Conservation (phyloP, 2,329 filamentous ascomycete genomes). For the Davidsoniella eucalypti region DNA sequence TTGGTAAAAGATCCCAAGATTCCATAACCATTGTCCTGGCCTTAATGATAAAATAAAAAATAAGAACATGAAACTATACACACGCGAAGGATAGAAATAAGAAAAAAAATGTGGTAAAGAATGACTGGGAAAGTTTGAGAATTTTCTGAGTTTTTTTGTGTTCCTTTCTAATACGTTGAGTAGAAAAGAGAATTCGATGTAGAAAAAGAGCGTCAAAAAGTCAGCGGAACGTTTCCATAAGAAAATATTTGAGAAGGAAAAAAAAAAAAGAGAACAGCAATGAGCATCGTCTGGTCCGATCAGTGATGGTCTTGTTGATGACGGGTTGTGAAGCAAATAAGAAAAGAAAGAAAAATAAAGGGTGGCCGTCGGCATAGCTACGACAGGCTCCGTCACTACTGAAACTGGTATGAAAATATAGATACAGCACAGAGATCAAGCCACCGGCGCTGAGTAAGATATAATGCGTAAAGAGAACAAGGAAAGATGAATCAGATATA, state of each 20-base stretch:
- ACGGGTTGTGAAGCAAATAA: conserved; percentile 7
- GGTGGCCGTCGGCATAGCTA: not conserved
- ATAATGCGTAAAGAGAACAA: not conserved
- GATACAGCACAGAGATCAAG: not conserved
- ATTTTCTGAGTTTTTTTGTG: not conserved
- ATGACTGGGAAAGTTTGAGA: too few species aligned
- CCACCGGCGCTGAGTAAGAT: not conserved
- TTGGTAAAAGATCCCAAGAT: too few species aligned
- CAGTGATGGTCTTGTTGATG: conserved; percentile 3
- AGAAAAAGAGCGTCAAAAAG: not conserved
- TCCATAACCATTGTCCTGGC: too few species aligned
- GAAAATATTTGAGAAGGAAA: conserved; percentile 1
- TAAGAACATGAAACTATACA: not conserved
- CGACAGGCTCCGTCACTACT: not conserved
- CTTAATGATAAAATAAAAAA: not conserved
- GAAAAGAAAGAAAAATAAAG: conserved; percentile 1
- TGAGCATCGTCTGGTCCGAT: conserved; percentile 5
- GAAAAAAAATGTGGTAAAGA: too few species aligned
- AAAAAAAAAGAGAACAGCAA: not conserved
- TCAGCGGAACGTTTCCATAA: not conserved
- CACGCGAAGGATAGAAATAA: not conserved
- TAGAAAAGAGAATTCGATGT: not conserved
- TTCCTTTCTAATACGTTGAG: not conserved
- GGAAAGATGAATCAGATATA: not conserved
- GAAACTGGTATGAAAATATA: not conserved